Evolutionary conservation across 352 stramenopile species (phyloP).

Genomic region (Blastocystis sp.): DNA sequence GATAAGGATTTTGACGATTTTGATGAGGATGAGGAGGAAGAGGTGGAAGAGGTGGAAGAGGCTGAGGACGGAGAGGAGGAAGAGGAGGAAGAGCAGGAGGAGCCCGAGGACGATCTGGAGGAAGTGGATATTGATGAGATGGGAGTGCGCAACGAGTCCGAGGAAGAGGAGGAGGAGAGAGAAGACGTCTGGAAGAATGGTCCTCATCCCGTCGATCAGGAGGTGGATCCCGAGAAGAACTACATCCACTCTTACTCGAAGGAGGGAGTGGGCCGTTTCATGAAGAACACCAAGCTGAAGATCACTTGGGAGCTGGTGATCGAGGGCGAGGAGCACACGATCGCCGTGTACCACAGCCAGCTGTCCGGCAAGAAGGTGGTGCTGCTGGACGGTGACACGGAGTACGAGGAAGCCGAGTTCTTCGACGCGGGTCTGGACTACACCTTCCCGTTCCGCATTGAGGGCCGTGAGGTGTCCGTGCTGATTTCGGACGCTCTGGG

Average conservation of each 20-base stretch:
- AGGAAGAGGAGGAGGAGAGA: constrained; percentile 68
- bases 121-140: constrained; percentile 69
- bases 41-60: constrained; percentile 46
- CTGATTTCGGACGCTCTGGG: constrained; percentile 57
- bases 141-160: constrained; percentile 57
- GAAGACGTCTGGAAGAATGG: constrained; percentile 70
- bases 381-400: constrained; percentile 34
- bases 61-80: constrained; percentile 64
- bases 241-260: constrained; percentile 67
- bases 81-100: constrained; percentile 64
- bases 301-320: no score
- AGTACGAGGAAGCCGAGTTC: constrained; percentile 69
- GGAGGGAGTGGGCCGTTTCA: constrained; percentile 46
- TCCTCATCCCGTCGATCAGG: constrained; percentile 66
- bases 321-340: no score
- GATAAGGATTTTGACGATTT: constrained; percentile 29
- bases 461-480: background rate
- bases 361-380: no score
- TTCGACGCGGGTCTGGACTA: background rate
- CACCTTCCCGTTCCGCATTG: no score
- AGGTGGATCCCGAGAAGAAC: constrained; percentile 64
- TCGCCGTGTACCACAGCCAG: no score
- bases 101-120: constrained; percentile 60
- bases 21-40: constrained; percentile 40
- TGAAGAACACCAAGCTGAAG: no score